Evolutionary conservation across 805 yeast genomes (phyloP), one percentile per base, ranked within the genome.

Genomic region (Lachancea mirantina): DNA sequence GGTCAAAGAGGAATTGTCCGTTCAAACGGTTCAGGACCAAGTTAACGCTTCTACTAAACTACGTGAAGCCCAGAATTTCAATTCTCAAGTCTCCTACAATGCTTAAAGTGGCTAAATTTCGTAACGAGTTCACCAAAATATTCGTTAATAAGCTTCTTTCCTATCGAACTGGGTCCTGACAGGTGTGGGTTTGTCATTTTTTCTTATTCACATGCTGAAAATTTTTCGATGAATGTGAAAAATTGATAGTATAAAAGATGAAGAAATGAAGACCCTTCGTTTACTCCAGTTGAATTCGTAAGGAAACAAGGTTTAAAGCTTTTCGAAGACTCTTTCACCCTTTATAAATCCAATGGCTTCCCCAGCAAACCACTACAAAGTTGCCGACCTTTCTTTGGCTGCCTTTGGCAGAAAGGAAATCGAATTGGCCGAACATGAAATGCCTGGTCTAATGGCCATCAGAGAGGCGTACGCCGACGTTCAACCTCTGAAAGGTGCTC

Each of bases 351-450:
- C 19, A 48, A 74, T 73, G 79, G 67, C 78, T 56, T 62, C 73
- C 45, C 74, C 75, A 55, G 76, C 80, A 49, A 68, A 65, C 52
- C 82, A 78, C 68, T 92, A 76, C 76, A 89, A 92, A 70, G 95
- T 89, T 64, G 94, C 96, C 56, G 98, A 89, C 68, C 83, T 92
- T 68, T 84, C 96, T 54, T 78, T 89, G 49, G 97, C 98, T 61
- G 98, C 98, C 62, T 89, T 92, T 68, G 98, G 98, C 72, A 87
- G 98, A 76, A 92, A 89, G 70, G 98, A 89, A 70, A 92, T 89
- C 58, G 96, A 89, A 71, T 77, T 89, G 63, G 92, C 97, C 50
- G 98, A 89, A 75, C 89, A 89, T 65, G 97, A 89, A 71, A 85
- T 88, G 96, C 96, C 96, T 53, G 96, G 98, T 77, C 76, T 89